A percentile compares a stretch with the other conserved stretches of the same genome.
Evolutionary conservation across 805 yeast species (phyloP).

Genomic region (Saturnispora gosingensis): DNA sequence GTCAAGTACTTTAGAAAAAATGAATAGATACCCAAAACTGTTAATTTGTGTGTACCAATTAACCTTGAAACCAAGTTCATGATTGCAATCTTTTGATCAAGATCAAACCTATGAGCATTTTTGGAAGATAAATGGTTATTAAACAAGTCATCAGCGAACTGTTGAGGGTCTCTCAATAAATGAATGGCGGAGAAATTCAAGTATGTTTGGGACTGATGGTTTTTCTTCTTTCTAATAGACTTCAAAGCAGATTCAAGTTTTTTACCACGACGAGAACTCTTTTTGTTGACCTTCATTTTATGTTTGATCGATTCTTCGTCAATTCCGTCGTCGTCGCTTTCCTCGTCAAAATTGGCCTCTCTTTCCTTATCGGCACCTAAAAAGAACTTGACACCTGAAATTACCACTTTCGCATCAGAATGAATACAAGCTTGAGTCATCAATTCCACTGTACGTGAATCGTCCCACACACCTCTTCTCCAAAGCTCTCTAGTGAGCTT

Average conservation of each 20-base stretch:
- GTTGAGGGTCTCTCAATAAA: constrained; percentile 91
- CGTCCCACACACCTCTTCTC: constrained; percentile 99
- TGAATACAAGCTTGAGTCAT: constrained; percentile 95
- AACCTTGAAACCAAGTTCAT: constrained; percentile 82
- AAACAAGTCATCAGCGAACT: constrained; percentile 83
- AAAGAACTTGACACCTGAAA: constrained; percentile 86
- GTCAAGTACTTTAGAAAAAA: constrained; percentile 82
- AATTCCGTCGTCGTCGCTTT: constrained; percentile 50
- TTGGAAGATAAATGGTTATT: constrained; percentile 63
- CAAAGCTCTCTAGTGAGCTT: constrained; percentile 90
- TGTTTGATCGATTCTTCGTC: constrained; percentile 72
- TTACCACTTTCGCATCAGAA: constrained; percentile 75
- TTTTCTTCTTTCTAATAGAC: constrained; percentile 48
- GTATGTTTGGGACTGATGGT: constrained; percentile 52
- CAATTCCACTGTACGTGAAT: constrained; percentile 90
- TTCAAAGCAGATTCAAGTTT: constrained; percentile 70
- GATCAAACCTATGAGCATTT: constrained; percentile 57
- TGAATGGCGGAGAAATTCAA: constrained; percentile 94
- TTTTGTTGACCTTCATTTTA: constrained; percentile 75
- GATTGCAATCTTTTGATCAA: constrained; percentile 83
- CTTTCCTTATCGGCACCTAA: constrained; percentile 92
- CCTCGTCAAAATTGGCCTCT: constrained; percentile 75
- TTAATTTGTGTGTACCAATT: constrained; percentile 90
- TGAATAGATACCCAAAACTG: constrained; percentile 83
- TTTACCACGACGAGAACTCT: constrained; percentile 68